Percentiles rank a stretch among this genome's conserved stretches.
Evolutionary conservation across 2,329 filamentous ascomycete genomes (phyloP).

Genomic region (Cladophialophora yegresii): DNA sequence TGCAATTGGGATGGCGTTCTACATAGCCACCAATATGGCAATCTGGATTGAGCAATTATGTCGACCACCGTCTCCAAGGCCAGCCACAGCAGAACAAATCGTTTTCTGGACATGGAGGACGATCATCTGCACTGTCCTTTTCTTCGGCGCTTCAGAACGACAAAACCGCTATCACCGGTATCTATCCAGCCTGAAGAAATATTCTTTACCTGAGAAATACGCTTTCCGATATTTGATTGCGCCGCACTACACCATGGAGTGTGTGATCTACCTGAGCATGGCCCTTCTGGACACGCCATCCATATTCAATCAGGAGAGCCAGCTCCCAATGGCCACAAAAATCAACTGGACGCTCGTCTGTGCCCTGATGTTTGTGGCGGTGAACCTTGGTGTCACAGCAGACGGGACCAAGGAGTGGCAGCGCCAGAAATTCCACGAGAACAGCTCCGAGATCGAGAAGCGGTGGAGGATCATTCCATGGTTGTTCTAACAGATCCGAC

Average conservation of each 20-base stretch:
- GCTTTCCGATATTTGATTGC: slow-evolving; percentile 74
- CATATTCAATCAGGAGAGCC: slow-evolving; percentile 45
- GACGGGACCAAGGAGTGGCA: slow-evolving; percentile 79
- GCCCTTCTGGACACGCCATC: slow-evolving; percentile 71
- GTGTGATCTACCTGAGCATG: slow-evolving; percentile 77
- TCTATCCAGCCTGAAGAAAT: slow-evolving; percentile 72
- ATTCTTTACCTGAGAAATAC: slow-evolving; percentile 74
- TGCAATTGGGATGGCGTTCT: slow-evolving; percentile 75
- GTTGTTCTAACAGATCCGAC: not conserved
- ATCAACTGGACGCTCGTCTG: slow-evolving; percentile 74
- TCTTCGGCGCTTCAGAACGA: slow-evolving; percentile 67
- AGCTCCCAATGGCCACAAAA: slow-evolving; percentile 34
- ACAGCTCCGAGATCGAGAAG: slow-evolving; percentile 13
- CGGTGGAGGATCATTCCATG: slow-evolving; percentile 27
- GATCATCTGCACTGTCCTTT: slow-evolving; percentile 48
- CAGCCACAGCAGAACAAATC: not conserved
- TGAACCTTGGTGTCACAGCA: slow-evolving; percentile 82
- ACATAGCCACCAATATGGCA: slow-evolving; percentile 69
- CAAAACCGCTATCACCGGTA: slow-evolving; percentile 75
- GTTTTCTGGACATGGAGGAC: slow-evolving; percentile 15
- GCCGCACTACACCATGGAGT: slow-evolving; percentile 91
- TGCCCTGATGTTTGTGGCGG: slow-evolving; percentile 70
- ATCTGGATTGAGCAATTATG: slow-evolving; percentile 71
- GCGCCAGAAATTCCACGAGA: slow-evolving; percentile 61
- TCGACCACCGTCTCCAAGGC: not conserved